Percentiles rank a stretch among this genome's conserved stretches.
Conservation (phyloP, 169 alveolate species). For the Eimeria maxima region DNA sequence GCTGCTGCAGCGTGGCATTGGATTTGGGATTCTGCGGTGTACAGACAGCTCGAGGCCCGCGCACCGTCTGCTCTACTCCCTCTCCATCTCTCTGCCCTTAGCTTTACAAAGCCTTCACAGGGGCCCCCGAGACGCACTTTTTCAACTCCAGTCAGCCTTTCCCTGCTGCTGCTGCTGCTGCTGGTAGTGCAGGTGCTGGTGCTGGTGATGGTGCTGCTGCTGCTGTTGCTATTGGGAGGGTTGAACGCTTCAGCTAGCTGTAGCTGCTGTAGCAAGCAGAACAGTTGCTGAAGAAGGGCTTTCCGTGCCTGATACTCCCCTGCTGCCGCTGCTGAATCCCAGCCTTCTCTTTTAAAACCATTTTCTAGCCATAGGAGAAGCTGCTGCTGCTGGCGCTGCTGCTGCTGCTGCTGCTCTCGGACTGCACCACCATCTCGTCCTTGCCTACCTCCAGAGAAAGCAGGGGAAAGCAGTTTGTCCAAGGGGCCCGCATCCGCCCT, state of each 20-base stretch:
- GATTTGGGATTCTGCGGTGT: background rate
- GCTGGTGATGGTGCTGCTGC: background rate
- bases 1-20: background rate
- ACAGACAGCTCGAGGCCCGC: background rate
- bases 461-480: background rate
- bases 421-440: background rate
- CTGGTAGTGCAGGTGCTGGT: background rate
- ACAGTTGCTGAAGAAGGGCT: background rate
- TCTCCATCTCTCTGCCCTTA: background rate
- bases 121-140: conserved; percentile 19
- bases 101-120: background rate
- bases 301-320: background rate
- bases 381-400: background rate
- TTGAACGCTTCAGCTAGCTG: background rate
- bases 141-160: background rate
- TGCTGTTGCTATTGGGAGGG: background rate
- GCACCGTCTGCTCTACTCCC: background rate
- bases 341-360: background rate
- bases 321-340: background rate
- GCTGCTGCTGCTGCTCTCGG: background rate
- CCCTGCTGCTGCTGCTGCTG: background rate
- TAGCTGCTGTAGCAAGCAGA: background rate
- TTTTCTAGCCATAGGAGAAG: background rate
- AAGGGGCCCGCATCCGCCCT: background rate
- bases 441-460: background rate